Conservation (phyloP, 2,329 filamentous ascomycete species). For the Xylaria sp. region DNA sequence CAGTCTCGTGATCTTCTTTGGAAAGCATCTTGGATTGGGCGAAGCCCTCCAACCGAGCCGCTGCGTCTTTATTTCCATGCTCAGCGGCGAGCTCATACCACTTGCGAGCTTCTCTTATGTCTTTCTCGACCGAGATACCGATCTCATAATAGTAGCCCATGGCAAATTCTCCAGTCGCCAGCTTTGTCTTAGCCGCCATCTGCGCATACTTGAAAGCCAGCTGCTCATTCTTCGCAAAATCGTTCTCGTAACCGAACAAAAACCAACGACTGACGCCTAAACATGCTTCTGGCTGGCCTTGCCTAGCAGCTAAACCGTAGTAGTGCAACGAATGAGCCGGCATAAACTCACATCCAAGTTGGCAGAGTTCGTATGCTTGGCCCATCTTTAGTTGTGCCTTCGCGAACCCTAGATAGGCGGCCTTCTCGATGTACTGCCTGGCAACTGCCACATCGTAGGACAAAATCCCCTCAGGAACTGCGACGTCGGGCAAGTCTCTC, state of each 20-base stretch:
- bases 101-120: constrained; percentile 80
- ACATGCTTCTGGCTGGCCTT: constrained; percentile 92
- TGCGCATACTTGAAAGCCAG: constrained; percentile 91
- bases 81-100: constrained; percentile 94
- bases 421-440: constrained; percentile 92
- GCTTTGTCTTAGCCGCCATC: constrained; percentile 81
- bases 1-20: constrained; percentile 91
- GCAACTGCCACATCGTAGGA: constrained; percentile 78
- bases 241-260: constrained; percentile 89
- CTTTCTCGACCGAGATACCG: constrained; percentile 88
- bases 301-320: constrained; percentile 89
- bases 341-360: constrained; percentile 93
- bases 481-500: constrained; percentile 90
- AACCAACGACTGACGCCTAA: constrained; percentile 99
- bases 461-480: constrained; percentile 76
- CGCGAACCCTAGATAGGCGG: constrained; percentile 93
- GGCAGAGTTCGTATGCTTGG: constrained; percentile 92
- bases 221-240: constrained; percentile 96
- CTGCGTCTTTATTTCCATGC: constrained; percentile 91
- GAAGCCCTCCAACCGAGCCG: constrained; percentile 83
- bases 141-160: constrained; percentile 98
- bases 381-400: constrained; percentile 99
- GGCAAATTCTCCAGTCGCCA: constrained; percentile 93
- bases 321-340: constrained; percentile 94
- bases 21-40: constrained; percentile 85